These are phyloP conservation scores for Basipetospora sp. DNA, from an alignment of 2,329 filamentous ascomycete species.

Conservation along the genomic window DNA sequence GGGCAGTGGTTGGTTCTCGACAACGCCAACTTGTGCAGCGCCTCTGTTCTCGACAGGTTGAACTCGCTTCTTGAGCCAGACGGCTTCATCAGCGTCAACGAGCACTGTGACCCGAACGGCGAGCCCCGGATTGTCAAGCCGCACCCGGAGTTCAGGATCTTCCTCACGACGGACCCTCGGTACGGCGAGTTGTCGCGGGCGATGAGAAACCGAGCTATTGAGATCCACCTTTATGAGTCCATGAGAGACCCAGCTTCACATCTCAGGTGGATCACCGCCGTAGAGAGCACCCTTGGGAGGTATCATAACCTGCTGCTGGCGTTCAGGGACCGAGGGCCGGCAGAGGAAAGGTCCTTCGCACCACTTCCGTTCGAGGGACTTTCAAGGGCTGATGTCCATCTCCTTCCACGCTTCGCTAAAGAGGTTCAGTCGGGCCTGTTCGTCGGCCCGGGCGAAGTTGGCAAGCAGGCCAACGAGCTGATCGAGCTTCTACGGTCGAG, in stretches of 20 bases:
- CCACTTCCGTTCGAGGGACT: conserved; percentile 7
- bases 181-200: conserved; percentile 89
- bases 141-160: conserved; percentile 78
- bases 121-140: conserved; percentile 66
- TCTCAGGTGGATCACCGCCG: conserved; percentile 25
- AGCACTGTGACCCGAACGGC: conserved; percentile 73
- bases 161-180: conserved; percentile 81
- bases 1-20: conserved; percentile 91
- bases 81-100: conserved; percentile 78
- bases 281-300: conserved; percentile 36
- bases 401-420: conserved; percentile 9
- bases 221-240: conserved; percentile 58
- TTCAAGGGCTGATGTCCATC: conserved; percentile 8
- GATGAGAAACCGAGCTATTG: conserved; percentile 89
- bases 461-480: conserved; percentile 1
- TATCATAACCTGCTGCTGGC: conserved; percentile 20
- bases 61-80: conserved; percentile 90
- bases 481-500: conserved; percentile 4
- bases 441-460: not conserved
- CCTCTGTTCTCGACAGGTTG: conserved; percentile 82
- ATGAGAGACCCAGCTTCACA: conserved; percentile 17
- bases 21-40: conserved; percentile 92
- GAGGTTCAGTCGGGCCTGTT: not conserved
- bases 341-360: conserved; percentile 1
- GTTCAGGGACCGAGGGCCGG: not conserved